Percentiles rank a stretch among this genome's conserved stretches.
Evolutionary conservation across 2,329 filamentous ascomycete species (phyloP).

Genomic region (Epichloe scottii): DNA sequence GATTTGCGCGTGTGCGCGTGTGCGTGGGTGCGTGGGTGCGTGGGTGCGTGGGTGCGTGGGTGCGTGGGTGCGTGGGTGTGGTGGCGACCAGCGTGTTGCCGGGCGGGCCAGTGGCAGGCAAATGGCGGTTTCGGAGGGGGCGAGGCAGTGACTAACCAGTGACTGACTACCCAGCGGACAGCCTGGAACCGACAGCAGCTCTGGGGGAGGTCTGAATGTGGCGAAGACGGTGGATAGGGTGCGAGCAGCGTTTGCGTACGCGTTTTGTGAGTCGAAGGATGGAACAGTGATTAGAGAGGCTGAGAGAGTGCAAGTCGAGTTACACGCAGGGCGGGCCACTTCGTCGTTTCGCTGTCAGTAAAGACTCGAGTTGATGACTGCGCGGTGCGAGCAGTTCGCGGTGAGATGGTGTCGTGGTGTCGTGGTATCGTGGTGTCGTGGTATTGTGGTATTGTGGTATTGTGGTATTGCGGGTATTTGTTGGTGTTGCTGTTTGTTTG

Average conservation of each 20-base stretch:
- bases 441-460: neutral
- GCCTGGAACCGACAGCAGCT: neutral
- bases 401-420: neutral
- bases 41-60: neutral
- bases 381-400: neutral
- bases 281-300: neutral
- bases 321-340: neutral
- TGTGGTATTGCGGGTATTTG: neutral
- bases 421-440: neutral
- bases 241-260: neutral
- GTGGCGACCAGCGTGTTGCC: conserved; percentile 22
- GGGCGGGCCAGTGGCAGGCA: conserved; percentile 19
- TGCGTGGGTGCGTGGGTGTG: conserved; percentile 4
- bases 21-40: neutral
- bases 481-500: neutral
- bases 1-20: neutral
- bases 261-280: neutral
- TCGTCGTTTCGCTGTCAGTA: neutral
- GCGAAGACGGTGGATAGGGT: conserved; percentile 2
- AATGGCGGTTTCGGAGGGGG: conserved; percentile 26
- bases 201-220: conserved; percentile 3
- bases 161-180: neutral
- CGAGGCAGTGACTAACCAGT: conserved; percentile 14
- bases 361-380: conserved; percentile 3
- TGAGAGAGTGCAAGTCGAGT: neutral